Evolutionary conservation across 2,329 filamentous ascomycete species (phyloP), one percentile per base, ranked within the genome.

Genomic region (Sordariomycetes sp.): DNA sequence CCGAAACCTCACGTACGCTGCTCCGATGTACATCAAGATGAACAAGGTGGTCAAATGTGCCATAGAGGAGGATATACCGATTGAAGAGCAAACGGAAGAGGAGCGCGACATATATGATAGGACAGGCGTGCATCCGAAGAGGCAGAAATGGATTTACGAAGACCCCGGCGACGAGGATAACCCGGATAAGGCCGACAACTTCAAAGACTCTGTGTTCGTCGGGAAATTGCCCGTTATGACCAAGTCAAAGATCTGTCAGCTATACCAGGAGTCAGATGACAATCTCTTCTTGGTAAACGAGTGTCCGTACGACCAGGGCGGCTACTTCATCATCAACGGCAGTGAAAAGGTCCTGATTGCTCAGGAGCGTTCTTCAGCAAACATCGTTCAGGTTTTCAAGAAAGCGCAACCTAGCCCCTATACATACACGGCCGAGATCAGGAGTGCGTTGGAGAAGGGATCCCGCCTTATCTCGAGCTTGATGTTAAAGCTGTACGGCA

Each of bases 301-400:
- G 61, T 98, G 92, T 46, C 92, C 92, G 1, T 98, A 95, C 58
- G 92, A 98, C 52, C 92, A 95, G 53, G 92, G 92, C 46, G 92
- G 92, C 45, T 98, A 98, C 61, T 98, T 98, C 54, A 86, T 98
- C 49, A 98, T 98, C 70, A 98, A 98, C 63, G 92, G 92, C 28
- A 94, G 86, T 59, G 92, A 98, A 56, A 98, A 98, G 70, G 92
- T 98, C 16, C 66, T 98, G 46, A 98, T 98, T 49, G 92, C 92
- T 2, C 92, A 98, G 57, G 92, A 98, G 61, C 83, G 92, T 42
- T 95, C 88, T 54, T 92, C 92, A 26, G 92, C 90, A 53, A 98
- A 98, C 54, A 98, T 96, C 39, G 92, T 98, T 5, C 92, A 98
- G 61, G 90, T 98, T 19, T 98, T 98, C 75, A 90, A 94, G 64